Base-by-base conservation (phyloP, 371 early-diverging fungal genomes). In the Thermomucor indicae-seudaticae region DNA sequence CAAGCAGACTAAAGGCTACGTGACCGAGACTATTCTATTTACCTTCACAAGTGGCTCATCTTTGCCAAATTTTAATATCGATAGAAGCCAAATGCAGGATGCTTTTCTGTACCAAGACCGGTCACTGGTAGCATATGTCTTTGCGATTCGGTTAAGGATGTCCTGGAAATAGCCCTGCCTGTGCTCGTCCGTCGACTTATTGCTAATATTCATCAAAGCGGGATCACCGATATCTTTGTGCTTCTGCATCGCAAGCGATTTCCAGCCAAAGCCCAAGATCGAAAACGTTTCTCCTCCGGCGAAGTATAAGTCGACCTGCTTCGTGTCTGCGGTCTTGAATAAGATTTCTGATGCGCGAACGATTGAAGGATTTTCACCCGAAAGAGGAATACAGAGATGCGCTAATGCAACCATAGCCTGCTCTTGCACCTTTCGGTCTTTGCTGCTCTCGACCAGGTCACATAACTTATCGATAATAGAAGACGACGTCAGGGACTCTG, bases 271-370 rank as follows among this genome's bases (percentile, higher is more conserved):
- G 2, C 84, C 71, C 10, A 83, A 53, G 1, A 77, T 69, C 0
- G 89, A 81, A 56, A 89, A 60, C 0, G 95, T 84, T 52, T 91
- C 93, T 17, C 94, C 96, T 28, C 87, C 72, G 3, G 86, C 82
- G 62, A 95, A 92, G 51, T 88, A 85, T 20, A 90, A 63, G 39
- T 95, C 96, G 0, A 89, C 78, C 38, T 91, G 85, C 52, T 93
- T 93, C 6, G 78, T 74, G 20, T 82, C 70, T 0, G 91, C 84
- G 7, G 88, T 68, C 1, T 79, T 65, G 24, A 67, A 81, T 25
- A 92, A 54, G 41, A 79, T 72, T 19, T 81, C 73, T 6, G 89
- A 49, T 8, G 89, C 63, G 3, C 50, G 40, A 2, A 53, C 38
- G 0, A 60, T 52, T 12, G 72, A 60, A 0, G 44, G 52, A 0